Evolutionary conservation across 352 stramenopile species (phyloP).

Genomic region (Pythium rishiriense): DNA sequence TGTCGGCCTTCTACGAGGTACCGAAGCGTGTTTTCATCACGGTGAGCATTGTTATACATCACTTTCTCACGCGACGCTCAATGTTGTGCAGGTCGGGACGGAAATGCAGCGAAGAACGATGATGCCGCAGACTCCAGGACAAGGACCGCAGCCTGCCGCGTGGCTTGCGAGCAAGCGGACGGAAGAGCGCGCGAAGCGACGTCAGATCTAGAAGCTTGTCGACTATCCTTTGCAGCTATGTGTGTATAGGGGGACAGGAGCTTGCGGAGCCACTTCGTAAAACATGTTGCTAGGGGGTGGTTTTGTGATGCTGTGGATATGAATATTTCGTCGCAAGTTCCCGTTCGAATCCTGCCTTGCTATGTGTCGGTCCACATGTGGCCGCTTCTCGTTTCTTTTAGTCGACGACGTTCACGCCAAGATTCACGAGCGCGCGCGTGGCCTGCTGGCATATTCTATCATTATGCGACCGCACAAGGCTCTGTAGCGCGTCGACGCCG

Average conservation of each 20-base stretch:
- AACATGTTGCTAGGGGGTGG: not conserved
- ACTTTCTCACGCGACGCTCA: not conserved
- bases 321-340: not conserved
- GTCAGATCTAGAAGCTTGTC: constrained; percentile 44
- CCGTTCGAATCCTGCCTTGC: too few relatives aligned
- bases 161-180: constrained; percentile 86
- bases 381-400: constrained; percentile 21
- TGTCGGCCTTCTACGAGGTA: constrained; percentile 90
- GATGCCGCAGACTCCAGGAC: constrained; percentile 69
- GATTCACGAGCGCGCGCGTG: constrained; percentile 83
- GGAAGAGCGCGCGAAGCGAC: constrained; percentile 81
- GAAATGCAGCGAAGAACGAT: constrained; percentile 89
- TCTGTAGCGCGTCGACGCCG: constrained; percentile 80
- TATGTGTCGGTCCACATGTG: not conserved
- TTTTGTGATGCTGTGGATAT: not conserved
- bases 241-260: not conserved
- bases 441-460: constrained; percentile 90
- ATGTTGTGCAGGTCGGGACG: constrained; percentile 62
- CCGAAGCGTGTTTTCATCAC: not conserved
- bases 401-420: constrained; percentile 85
- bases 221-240: not conserved
- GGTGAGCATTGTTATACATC: too few relatives aligned
- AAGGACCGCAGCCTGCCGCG: constrained; percentile 51
- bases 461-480: constrained; percentile 75
- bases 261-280: not conserved